These are phyloP conservation scores for Gracilaria gracilis DNA, from an alignment of 23 red algal genomes.

Conservation along the genomic window DNA sequence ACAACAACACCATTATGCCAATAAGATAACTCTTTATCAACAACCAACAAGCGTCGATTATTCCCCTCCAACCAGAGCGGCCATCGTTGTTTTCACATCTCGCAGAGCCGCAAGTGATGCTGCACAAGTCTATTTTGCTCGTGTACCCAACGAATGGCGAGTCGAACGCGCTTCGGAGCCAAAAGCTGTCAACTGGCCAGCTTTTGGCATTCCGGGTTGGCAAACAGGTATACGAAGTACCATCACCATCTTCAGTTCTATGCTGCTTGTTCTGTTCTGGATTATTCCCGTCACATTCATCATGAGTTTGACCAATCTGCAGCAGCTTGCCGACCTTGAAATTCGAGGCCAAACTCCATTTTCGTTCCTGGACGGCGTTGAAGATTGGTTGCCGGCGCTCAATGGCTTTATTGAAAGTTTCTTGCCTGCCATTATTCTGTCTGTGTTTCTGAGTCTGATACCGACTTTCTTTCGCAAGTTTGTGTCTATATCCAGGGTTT, in stretches of 20 bases:
- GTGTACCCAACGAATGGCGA: conserved; percentile 51
- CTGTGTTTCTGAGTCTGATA: conserved; percentile 55
- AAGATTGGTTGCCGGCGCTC: conserved; percentile 16
- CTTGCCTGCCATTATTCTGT: conserved; percentile 69
- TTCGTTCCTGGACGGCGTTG: conserved; percentile 55
- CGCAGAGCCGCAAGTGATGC: conserved; percentile 56
- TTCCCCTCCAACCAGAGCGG: conserved; percentile 35
- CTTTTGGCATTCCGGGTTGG: conserved; percentile 43
- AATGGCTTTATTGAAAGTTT: conserved; percentile 60
- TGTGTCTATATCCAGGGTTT: conserved; percentile 38
- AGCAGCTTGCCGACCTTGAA: conserved; percentile 44
- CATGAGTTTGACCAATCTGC: conserved; percentile 61
- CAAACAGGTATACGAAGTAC: conserved; percentile 38
- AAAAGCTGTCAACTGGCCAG: conserved; percentile 68
- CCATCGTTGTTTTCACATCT: conserved; percentile 69
- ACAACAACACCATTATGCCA: conserved; percentile 55
- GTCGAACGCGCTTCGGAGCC: conserved; percentile 71
- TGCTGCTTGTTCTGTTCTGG: conserved; percentile 78
- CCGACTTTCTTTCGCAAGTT: conserved; percentile 62
- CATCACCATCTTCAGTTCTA: conserved; percentile 11
- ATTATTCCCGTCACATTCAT: conserved; percentile 66
- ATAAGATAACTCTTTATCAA: conserved; percentile 55
- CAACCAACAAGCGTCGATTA: conserved; percentile 7
- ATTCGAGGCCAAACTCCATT: conserved; percentile 57
- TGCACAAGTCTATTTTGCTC: conserved; percentile 61